phyloP scores from a whole-genome alignment of 495 filamentous ascomycete species.

The Aspergillus sparsus region DNA sequence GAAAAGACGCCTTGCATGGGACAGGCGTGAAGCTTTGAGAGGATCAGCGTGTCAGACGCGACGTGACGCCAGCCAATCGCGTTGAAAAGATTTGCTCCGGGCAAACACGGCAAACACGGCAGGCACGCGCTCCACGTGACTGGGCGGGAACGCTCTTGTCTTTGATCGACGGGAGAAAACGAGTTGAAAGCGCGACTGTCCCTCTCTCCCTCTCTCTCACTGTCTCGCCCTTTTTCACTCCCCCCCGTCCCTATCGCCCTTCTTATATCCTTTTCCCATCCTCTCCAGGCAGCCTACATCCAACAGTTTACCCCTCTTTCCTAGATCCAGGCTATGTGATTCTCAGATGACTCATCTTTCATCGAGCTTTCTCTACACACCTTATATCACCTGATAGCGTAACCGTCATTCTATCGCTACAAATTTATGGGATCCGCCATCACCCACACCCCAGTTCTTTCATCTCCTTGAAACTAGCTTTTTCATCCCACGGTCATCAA shows the following conservation, averaged over 20 bases:
- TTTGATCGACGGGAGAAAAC: neutral
- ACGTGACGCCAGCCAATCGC: slow-evolving; percentile 51
- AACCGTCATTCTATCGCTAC: neutral
- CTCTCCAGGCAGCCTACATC: slow-evolving; percentile 75
- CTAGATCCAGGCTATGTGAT: slow-evolving; percentile 18
- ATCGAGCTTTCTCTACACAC: neutral
- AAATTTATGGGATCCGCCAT: neutral
- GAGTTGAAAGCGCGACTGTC: slow-evolving; percentile 1
- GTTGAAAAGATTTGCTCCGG: slow-evolving; percentile 19
- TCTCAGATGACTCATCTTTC: slow-evolving; percentile 20
- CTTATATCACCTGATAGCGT: slow-evolving; percentile 9
- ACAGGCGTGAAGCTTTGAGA: slow-evolving; percentile 35
- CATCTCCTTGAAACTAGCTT: neutral
- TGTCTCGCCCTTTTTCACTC: slow-evolving; percentile 7
- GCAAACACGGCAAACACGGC: slow-evolving; percentile 29
- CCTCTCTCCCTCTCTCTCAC: slow-evolving; percentile 3
- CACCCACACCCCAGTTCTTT: neutral
- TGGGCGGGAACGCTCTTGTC: slow-evolving; percentile 1
- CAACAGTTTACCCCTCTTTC: slow-evolving; percentile 52
- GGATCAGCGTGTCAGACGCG: slow-evolving; percentile 48
- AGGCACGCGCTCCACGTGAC: slow-evolving; percentile 29
- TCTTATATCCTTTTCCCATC: slow-evolving; percentile 40
- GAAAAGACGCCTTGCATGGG: slow-evolving; percentile 43
- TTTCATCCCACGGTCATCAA: neutral
- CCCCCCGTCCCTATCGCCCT: neutral